Conservation (phyloP, 2,329 filamentous ascomycete genomes). For the Apiospora hydei region DNA sequence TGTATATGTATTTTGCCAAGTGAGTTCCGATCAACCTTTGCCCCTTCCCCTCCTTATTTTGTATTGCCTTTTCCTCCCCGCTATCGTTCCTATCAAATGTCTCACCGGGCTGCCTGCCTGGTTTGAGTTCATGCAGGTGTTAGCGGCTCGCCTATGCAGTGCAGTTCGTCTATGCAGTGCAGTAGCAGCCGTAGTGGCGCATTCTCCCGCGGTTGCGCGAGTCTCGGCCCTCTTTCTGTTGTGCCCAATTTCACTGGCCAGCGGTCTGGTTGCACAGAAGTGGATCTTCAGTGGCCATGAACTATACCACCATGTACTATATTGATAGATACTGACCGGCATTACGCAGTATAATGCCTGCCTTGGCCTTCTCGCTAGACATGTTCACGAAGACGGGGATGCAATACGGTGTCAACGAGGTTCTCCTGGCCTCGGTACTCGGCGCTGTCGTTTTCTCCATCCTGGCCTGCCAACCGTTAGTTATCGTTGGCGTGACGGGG, state of each 20-base stretch:
- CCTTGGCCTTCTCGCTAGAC: conserved; percentile 87
- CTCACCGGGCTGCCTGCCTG: not conserved
- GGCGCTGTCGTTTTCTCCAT: conserved; percentile 83
- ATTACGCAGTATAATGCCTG: conserved; percentile 77
- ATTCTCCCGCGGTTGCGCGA: not conserved
- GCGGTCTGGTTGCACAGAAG: not conserved
- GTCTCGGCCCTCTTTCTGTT: not conserved
- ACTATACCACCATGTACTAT: not conserved
- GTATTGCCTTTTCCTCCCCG: not conserved
- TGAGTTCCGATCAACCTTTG: conserved; percentile 48
- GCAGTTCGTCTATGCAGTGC: not conserved
- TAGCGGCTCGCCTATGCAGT: not conserved
- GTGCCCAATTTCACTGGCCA: not conserved
- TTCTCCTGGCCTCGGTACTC: conserved; percentile 84
- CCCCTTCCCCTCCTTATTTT: not conserved
- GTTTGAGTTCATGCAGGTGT: not conserved
- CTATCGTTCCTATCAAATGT: not conserved
- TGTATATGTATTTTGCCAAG: conserved; percentile 98
- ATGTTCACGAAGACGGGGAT: conserved; percentile 90
- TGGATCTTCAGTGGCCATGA: not conserved
- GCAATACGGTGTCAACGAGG: conserved; percentile 90
- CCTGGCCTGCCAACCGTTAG: conserved; percentile 82
- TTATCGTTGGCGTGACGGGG: conserved; percentile 90
- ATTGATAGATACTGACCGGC: conserved; percentile 25
- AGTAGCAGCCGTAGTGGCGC: not conserved